A percentile compares a stretch with the other conserved stretches of the same genome.
phyloP scores from a whole-genome alignment of 2,329 filamentous ascomycete genomes.

The Aureobasidium sp. region DNA sequence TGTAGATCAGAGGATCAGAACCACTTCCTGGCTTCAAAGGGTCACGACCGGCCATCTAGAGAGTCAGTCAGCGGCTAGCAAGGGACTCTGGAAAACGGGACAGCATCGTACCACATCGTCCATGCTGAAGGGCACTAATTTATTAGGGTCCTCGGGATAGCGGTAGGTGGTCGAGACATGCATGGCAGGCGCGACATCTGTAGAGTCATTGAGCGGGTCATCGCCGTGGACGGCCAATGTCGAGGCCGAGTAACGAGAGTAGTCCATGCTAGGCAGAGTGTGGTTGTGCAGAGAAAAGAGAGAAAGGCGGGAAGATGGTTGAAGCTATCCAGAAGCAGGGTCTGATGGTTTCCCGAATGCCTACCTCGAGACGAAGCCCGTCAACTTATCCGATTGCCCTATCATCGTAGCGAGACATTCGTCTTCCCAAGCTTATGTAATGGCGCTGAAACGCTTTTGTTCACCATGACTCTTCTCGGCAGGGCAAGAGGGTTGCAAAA shows the following conservation, averaged over 20 bases:
- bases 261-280: background rate
- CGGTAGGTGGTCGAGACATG: constrained; percentile 90
- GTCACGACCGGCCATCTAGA: constrained; percentile 16
- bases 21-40: constrained; percentile 35
- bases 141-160: constrained; percentile 64
- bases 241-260: constrained; percentile 22
- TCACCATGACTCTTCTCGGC: background rate
- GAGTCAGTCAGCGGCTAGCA: background rate
- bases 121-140: constrained; percentile 46
- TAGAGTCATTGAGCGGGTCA: constrained; percentile 28
- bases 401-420: background rate
- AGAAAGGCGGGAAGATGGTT: background rate
- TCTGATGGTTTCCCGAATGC: background rate
- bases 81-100: constrained; percentile 5
- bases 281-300: background rate
- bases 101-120: constrained; percentile 45
- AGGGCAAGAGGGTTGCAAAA: background rate
- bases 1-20: constrained; percentile 70
- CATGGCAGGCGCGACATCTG: constrained; percentile 79
- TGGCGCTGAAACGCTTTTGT: too few species aligned
- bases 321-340: background rate
- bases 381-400: background rate
- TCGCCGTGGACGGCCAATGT: constrained; percentile 30
- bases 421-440: background rate
- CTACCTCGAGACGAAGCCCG: background rate